Conservation (phyloP, 257 asterid genomes). For the Petunia secreta region DNA sequence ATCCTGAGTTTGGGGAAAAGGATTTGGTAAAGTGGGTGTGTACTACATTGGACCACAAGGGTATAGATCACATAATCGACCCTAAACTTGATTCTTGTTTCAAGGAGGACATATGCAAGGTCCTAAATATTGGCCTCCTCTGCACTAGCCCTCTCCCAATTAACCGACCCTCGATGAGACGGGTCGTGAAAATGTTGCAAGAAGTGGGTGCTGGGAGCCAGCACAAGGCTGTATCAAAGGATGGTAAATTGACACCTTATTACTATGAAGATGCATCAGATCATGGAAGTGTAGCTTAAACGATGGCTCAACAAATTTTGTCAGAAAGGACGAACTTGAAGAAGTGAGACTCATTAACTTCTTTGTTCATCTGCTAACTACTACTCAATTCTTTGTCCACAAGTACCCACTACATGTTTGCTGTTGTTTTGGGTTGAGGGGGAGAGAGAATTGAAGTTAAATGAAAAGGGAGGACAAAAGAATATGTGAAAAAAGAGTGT, state of each 20-base stretch:
- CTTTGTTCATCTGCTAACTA: conserved; percentile 30
- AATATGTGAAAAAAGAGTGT: background rate
- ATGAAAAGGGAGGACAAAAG: conserved; percentile 31
- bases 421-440: conserved; percentile 21
- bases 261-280: conserved; percentile 80
- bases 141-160: conserved; percentile 95
- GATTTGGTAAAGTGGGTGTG: conserved; percentile 95
- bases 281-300: conserved; percentile 64
- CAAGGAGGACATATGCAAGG: conserved; percentile 79
- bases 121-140: conserved; percentile 80
- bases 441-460: conserved; percentile 13
- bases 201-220: conserved; percentile 57
- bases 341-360: background rate
- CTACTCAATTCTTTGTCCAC: conserved; percentile 21
- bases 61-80: conserved; percentile 73
- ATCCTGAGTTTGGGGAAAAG: conserved; percentile 91
- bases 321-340: background rate
- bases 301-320: background rate
- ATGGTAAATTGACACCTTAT: conserved; percentile 83
- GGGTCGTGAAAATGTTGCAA: conserved; percentile 86
- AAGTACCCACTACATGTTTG: conserved; percentile 18
- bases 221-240: conserved; percentile 48
- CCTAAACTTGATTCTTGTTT: conserved; percentile 83
- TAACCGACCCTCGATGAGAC: conserved; percentile 94
- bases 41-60: conserved; percentile 82